Base-by-base conservation (phyloP, 2,329 filamentous ascomycete genomes). In the Fusarium paranaense region DNA sequence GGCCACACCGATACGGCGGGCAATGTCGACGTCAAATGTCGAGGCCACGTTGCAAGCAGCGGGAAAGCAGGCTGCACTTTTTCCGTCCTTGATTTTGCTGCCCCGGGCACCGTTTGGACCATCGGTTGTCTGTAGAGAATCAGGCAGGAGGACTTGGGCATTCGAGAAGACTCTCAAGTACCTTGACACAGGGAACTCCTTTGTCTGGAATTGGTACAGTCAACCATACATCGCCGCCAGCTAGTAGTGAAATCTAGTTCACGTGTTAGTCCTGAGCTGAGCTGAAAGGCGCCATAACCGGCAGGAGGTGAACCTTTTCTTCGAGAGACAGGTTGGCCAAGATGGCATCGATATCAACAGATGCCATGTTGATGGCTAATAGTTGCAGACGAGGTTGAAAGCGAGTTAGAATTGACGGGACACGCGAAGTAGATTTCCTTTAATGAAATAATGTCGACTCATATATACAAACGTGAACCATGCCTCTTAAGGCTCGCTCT, bases 1-100 rank as follows among this genome's bases (percentile, higher is more conserved):
- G n/a, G 90, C 83, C 33, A 85, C 81, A 14, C 91, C 91, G n/a
- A 91, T 86, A 62, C 88, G 81, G 57, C 87, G 82, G 45, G 92
- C 85, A 25, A 92, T 81, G 6, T 89, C 86, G 4, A 85, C 76
- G 76, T 93, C 90, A 84, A 90, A 93, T n/a, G 91, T 92, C 18
- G 91, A 89, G 6, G 90, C 91, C 69, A 93, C 75, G 22, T 75
- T 72, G 61, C 79, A 81, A 22, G 79, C 81, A 33, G 76, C 80
- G 6, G 78, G 78, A 40, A 78, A 78, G 65, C 77, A 78, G 37
- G 77, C 76, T 33, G 77, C 76, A 6, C 68, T 71, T 8, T 77
- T 78, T 6, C 77, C 75, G 11, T 64, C 76, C 25, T 66, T 61
- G 56, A 78, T 78, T 11, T 74, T 66, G 64, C 66, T 76, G 32